These are phyloP conservation scores for Pseudomonodictys pantanalensis DNA, from an alignment of 495 filamentous ascomycete genomes.

Conservation along the genomic window DNA sequence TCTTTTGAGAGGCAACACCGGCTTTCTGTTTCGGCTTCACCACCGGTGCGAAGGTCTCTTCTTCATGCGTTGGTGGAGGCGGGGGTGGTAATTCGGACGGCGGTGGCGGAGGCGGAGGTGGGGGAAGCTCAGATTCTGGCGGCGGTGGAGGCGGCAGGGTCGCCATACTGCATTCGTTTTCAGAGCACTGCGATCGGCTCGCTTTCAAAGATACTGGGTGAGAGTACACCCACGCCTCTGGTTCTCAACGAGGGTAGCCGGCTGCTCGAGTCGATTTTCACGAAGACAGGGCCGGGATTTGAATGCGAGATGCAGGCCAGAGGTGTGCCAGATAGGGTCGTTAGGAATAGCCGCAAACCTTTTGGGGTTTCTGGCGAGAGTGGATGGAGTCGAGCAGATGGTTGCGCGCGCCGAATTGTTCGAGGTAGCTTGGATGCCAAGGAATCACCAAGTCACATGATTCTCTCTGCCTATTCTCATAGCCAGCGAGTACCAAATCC, in stretches of 20 bases:
- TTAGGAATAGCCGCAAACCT: no score
- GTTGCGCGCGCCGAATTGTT: not conserved
- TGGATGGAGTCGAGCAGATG: not conserved
- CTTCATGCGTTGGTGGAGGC: constrained; percentile 18
- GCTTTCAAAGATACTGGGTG: no score
- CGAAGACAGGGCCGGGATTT: no score
- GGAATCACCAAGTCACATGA: not conserved
- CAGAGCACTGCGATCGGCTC: no score
- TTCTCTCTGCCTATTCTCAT: not conserved
- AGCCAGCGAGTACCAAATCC: no score
- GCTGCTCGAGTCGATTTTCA: no score
- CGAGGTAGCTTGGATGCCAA: not conserved
- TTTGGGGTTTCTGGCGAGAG: no score
- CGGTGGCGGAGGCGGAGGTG: not conserved
- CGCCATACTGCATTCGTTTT: no score
- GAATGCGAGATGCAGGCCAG: no score
- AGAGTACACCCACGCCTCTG: no score
- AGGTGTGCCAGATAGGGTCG: no score
- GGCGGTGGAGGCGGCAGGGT: constrained; percentile 10
- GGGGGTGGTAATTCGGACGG: constrained; percentile 12
- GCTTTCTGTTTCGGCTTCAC: constrained; percentile 53
- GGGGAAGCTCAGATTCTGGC: not conserved
- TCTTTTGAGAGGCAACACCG: constrained; percentile 47
- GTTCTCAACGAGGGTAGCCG: no score
- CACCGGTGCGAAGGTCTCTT: constrained; percentile 2